A percentile compares a stretch with the other conserved stretches of the same genome.
Evolutionary conservation across 176 grass and related monocot genomes (phyloP).

Genomic region (Carex myosuroides): DNA sequence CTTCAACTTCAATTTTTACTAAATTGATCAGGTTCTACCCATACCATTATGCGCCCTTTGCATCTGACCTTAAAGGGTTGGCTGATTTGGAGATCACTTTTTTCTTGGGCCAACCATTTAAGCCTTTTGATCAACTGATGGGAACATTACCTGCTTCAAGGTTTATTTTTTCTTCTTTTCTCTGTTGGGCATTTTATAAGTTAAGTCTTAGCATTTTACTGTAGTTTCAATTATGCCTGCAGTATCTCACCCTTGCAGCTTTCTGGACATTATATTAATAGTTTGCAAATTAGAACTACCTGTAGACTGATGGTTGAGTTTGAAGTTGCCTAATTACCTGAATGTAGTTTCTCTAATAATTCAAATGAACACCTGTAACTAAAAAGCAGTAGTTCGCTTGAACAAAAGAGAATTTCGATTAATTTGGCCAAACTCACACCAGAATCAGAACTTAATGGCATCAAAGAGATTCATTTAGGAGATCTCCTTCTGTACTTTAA

Average conservation of each 20-base stretch:
- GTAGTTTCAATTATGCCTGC: neutral
- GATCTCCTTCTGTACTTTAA: too few species aligned
- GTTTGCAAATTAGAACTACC: neutral
- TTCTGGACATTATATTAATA: neutral
- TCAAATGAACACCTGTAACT: neutral
- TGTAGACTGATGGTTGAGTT: neutral
- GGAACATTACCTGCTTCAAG: constrained; percentile 94
- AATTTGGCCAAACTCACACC: too few species aligned
- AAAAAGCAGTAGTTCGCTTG: neutral
- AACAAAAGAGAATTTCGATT: neutral
- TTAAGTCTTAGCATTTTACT: neutral
- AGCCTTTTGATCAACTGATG: constrained; percentile 99
- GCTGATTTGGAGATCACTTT: constrained; percentile 95
- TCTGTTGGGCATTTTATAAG: neutral
- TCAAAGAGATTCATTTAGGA: too few species aligned
- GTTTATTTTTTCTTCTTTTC: constrained; percentile 30
- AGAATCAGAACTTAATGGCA: too few species aligned
- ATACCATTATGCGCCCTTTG: constrained; percentile 97
- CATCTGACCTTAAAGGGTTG: constrained; percentile 78
- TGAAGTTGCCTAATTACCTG: neutral
- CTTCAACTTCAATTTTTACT: constrained; percentile 8
- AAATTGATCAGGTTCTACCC: constrained; percentile 75
- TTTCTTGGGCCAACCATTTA: constrained; percentile 99
- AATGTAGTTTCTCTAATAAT: neutral
- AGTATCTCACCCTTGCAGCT: neutral